Base-by-base conservation (phyloP, 305 asterid species). In the Plantago coronopus region DNA sequence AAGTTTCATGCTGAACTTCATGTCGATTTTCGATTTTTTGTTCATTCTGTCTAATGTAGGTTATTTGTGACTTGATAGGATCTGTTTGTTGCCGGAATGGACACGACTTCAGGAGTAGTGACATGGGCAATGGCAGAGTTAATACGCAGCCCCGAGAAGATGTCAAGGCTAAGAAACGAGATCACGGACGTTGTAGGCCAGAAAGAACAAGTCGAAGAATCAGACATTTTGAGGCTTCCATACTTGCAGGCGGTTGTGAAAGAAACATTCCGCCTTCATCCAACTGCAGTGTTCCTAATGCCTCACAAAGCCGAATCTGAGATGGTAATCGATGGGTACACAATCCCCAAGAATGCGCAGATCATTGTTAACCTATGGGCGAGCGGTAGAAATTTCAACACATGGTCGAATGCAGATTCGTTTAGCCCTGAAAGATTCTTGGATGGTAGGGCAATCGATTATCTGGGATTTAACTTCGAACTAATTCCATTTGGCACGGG, bases 361-460 rank as follows among this genome's bases (percentile, higher is more conserved):
- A 22, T 79, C 17, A 63, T 82, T 0, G 31, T 79, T 3, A 79
- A 79, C 11, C 46, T 50, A 5, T 82, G 79, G 83, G 85, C 81
- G 0, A 72, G 60, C 1, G 76, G 81, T 0, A 70, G 85, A 59
- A 74, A 82, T 71, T 7, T 31, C 38, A 7, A 31, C 38, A 31
- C 38, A 31, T 31, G 38, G 38, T 31, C 38, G 38, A 31, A 73
- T 17, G 69, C 81, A 2, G 57, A 70, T n/a, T 12, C 14, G 12
- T 82, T 82, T 37, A 5, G 17, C 40, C 85, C 85, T 0, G 83
- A 82, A 31, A 64, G 83, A 17, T 82, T 82, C 51, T 43, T 79
- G 31, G 2, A 34, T 7, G 66, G n/a, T 17, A 38, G 17, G 0
- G 58, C 14, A 6, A 66, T 49, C 6, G 76, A 77, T 22, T 65